Percentiles rank a stretch among this genome's conserved stretches.
phyloP scores from a whole-genome alignment of 1,284 basidiomycete genomes.

The Neonothopanus nambi region DNA sequence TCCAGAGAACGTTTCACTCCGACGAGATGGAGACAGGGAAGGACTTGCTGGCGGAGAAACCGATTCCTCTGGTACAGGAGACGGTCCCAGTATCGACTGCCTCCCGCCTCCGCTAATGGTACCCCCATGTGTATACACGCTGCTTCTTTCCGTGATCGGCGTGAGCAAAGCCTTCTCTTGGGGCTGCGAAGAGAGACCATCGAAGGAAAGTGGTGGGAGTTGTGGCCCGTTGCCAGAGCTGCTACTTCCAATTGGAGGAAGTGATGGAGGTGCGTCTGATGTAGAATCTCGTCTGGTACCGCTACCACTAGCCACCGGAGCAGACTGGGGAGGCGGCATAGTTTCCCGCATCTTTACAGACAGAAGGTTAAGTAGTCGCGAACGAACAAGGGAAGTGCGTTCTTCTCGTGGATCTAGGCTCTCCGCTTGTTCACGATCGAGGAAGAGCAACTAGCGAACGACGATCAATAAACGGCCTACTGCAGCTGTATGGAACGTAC shows the following conservation, averaged over 20 bases:
- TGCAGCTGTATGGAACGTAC: conserved; percentile 34
- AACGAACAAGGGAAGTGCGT: conserved; percentile 68
- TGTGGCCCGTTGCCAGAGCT: conserved; percentile 32
- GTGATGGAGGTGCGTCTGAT: conserved; percentile 27
- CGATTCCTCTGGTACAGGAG: conserved; percentile 8
- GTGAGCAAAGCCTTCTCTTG: conserved; percentile 34
- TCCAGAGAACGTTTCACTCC: too few species aligned
- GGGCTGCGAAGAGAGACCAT: conserved; percentile 22
- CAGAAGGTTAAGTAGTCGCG: conserved; percentile 63
- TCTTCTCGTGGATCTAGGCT: conserved; percentile 78
- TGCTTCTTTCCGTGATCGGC: conserved; percentile 49
- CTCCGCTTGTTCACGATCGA: conserved; percentile 85
- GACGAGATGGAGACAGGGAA: too few species aligned
- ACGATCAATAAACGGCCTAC: neutral
- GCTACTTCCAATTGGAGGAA: conserved; percentile 30
- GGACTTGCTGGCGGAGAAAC: neutral
- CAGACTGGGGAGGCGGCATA: neutral
- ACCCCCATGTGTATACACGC: conserved; percentile 17
- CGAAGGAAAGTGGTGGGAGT: conserved; percentile 50
- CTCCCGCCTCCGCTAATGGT: conserved; percentile 23
- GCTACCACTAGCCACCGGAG: neutral
- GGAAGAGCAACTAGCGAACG: conserved; percentile 70
- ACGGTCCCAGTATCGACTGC: conserved; percentile 6
- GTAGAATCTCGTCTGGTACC: conserved; percentile 20
- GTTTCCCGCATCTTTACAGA: conserved; percentile 61